A percentile compares a stretch with the other conserved stretches of the same genome.
Conservation (phyloP, 257 asterid species). For the Haberlea rhodopensis region DNA sequence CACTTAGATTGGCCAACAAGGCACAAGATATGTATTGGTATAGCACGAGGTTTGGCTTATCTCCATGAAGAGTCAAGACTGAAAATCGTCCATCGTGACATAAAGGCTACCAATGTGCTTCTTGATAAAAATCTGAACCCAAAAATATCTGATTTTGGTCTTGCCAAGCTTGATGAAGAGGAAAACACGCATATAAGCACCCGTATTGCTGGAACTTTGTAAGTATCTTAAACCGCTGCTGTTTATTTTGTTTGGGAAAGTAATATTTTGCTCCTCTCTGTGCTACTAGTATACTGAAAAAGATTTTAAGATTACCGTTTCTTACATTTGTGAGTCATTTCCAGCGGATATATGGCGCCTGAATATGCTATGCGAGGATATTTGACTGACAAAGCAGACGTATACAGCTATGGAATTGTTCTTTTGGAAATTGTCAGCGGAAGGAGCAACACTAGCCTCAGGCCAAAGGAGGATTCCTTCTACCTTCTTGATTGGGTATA, state of each 20-base stretch:
- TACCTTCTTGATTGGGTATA: conserved; percentile 57
- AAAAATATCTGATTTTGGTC: conserved; percentile 59
- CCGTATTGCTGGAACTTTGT: conserved; percentile 62
- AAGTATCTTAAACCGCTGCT: conserved; percentile 22
- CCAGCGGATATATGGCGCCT: conserved; percentile 57
- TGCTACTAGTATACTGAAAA: background rate
- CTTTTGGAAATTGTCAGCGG: conserved; percentile 49
- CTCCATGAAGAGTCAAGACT: conserved; percentile 60
- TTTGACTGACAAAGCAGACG: conserved; percentile 62
- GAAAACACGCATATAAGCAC: conserved; percentile 62
- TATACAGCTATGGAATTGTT: conserved; percentile 57
- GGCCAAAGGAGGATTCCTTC: conserved; percentile 31
- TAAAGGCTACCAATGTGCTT: conserved; percentile 58
- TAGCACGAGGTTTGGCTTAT: conserved; percentile 59
- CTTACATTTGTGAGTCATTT: background rate
- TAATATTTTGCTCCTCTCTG: background rate
- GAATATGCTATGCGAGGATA: conserved; percentile 67
- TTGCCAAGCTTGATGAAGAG: conserved; percentile 59
- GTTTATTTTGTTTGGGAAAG: background rate
- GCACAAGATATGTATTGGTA: conserved; percentile 51
- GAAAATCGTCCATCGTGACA: conserved; percentile 58
- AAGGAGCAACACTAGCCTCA: conserved; percentile 40
- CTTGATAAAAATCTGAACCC: conserved; percentile 48
- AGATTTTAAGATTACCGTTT: background rate
- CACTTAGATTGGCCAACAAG: conserved; percentile 53